Base-by-base conservation (phyloP, 2,329 filamentous ascomycete genomes). In the Fusarium sp. region DNA sequence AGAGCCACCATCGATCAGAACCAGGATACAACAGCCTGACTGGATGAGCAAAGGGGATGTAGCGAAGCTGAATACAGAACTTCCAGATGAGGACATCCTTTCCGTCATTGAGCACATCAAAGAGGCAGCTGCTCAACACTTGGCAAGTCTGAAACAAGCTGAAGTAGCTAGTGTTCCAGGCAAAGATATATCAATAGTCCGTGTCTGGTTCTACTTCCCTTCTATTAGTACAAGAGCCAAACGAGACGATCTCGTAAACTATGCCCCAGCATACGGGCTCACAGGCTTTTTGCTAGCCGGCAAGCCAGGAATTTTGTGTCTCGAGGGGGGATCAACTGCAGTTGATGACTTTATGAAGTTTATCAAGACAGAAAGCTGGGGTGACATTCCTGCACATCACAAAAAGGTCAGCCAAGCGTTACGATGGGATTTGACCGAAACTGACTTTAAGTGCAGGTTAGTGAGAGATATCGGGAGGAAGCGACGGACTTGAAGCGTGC, bases 181-280 rank as follows among this genome's bases (percentile, higher is more conserved):
- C 3, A 8, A 46, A 20, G 62, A 67, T 6, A 71, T 59, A 0
- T 73, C 80, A 0, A 70, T 85, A 1, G 81, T 86, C 4, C 79
- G 87, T 10, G 86, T 85, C 1, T 89, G 87, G 87, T 89, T 89
- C 72, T 89, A 89, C 75, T 88, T 89, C 65, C 87, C 87, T 0
- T 88, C 86, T 2, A 84, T 89, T 55, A 86, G 83, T 40, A 89
- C 87, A 0, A 83, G 87, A 4, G 81, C 82, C 45, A 89, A 89
- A 70, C 81, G 87, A 46, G 82, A 85, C 67, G 86, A 89, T 66
- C 77, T 89, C 41, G 83, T 89, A 44, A 82, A 80, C 56, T 77
- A 86, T 57, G 86, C 86, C 0, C 83, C 86, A 0, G 67, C 72
- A 0, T 87, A 88, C 72, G 76, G 72, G 4, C 80, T 89, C 1